These are phyloP conservation scores for Aspergillus mulundensis DNA, from an alignment of 495 filamentous ascomycete species.

Conservation along the genomic window DNA sequence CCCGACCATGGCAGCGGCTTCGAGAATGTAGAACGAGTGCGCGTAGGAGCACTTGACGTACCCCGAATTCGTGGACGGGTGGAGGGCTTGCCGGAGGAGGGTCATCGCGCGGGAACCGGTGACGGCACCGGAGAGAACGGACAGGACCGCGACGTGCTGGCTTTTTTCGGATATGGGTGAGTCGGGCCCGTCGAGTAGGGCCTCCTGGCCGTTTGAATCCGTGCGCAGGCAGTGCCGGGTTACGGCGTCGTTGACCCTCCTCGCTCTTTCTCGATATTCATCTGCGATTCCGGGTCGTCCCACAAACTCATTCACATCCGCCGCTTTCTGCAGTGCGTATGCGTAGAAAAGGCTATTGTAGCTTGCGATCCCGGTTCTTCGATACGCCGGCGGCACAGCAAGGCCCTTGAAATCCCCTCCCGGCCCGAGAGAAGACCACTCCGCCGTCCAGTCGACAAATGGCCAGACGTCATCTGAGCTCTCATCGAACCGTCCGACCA, in stretches of 20 bases:
- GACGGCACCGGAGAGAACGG: slow-evolving; percentile 20
- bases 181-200: slow-evolving; percentile 18
- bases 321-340: slow-evolving; percentile 16
- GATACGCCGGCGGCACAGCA: slow-evolving; percentile 21
- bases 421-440: slow-evolving; percentile 16
- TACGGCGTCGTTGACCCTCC: slow-evolving; percentile 16
- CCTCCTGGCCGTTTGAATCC: neutral
- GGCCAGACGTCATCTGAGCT: slow-evolving; percentile 17
- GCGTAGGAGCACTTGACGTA: slow-evolving; percentile 22
- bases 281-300: slow-evolving; percentile 14
- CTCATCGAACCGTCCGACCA: slow-evolving; percentile 20
- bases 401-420: slow-evolving; percentile 16
- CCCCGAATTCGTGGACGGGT: neutral
- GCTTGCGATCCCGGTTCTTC: slow-evolving; percentile 7
- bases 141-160: slow-evolving; percentile 26
- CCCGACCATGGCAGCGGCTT: slow-evolving; percentile 18
- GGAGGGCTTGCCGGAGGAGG: slow-evolving; percentile 6
- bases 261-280: slow-evolving; percentile 19
- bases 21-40: slow-evolving; percentile 26
- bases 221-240: slow-evolving; percentile 12
- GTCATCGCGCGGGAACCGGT: slow-evolving; percentile 8
- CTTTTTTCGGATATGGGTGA: slow-evolving; percentile 14
- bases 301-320: slow-evolving; percentile 16
- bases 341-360: slow-evolving; percentile 21
- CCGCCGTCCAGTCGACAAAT: slow-evolving; percentile 27